Conservation (phyloP, 371 early-diverging fungal species). For the Sporodiniella umbellata region DNA sequence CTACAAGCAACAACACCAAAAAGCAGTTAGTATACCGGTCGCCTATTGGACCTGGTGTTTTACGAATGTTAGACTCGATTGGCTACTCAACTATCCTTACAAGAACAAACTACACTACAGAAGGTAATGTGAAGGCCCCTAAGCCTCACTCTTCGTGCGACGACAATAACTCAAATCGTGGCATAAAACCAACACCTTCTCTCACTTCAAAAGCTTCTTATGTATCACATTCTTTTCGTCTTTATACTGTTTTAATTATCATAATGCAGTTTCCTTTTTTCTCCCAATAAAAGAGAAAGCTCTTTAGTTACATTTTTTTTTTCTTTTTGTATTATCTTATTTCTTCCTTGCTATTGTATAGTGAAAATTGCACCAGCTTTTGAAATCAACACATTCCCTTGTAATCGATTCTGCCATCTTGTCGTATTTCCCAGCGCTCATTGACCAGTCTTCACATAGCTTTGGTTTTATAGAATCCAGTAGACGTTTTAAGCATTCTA, state of each 20-base stretch:
- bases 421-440: conserved; percentile 36
- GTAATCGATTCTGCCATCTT: conserved; percentile 21
- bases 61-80: conserved; percentile 42
- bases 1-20: conserved; percentile 7
- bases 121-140: conserved; percentile 25
- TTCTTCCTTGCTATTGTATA: conserved; percentile 20
- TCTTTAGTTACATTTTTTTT: too few species aligned
- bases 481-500: conserved; percentile 31
- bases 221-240: neutral
- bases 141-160: conserved; percentile 29
- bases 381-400: conserved; percentile 38
- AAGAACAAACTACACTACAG: conserved; percentile 35
- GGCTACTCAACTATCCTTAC: conserved; percentile 44
- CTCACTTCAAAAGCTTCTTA: conserved; percentile 3
- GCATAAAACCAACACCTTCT: conserved; percentile 12
- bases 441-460: conserved; percentile 47
- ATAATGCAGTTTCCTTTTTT: too few species aligned
- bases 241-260: too few species aligned
- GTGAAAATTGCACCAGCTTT: conserved; percentile 41
- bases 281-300: too few species aligned
- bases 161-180: conserved; percentile 27
- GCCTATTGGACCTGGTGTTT: conserved; percentile 45
- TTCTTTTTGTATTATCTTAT: neutral
- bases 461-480: conserved; percentile 41
- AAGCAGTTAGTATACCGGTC: conserved; percentile 24